A percentile compares a stretch with the other conserved stretches of the same genome.
Conservation (phyloP, 768 basidiomycete species). For the Leccinum sublutescens region DNA sequence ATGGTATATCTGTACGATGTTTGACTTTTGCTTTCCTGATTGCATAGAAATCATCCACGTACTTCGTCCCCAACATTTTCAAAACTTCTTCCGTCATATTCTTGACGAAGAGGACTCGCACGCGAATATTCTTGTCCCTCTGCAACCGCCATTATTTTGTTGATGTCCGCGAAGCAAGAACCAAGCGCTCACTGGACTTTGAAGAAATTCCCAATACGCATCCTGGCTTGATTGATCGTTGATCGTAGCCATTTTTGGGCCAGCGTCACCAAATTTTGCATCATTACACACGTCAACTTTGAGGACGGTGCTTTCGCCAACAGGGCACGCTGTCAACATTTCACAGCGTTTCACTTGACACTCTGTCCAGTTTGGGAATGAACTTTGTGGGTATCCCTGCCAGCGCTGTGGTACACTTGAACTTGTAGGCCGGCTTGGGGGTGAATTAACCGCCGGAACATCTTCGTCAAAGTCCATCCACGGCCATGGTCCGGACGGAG, state of each 20-base stretch:
- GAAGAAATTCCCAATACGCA: constrained; percentile 36
- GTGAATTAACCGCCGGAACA: constrained; percentile 1
- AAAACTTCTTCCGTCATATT: constrained; percentile 49
- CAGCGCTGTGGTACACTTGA: constrained; percentile 8
- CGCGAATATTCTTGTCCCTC: constrained; percentile 37
- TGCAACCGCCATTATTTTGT: constrained; percentile 3
- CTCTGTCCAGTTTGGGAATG: constrained; percentile 34
- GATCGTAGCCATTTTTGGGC: neutral
- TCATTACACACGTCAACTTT: constrained; percentile 23
- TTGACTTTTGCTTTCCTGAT: neutral
- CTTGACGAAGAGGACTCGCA: constrained; percentile 51
- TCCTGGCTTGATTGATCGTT: constrained; percentile 14
- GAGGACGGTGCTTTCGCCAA: constrained; percentile 16
- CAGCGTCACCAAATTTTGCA: constrained; percentile 9
- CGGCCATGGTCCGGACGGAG: constrained; percentile 43
- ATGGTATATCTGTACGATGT: constrained; percentile 41
- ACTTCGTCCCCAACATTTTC: constrained; percentile 59
- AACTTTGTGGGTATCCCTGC: constrained; percentile 30
- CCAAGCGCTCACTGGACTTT: constrained; percentile 33
- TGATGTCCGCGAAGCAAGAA: neutral
- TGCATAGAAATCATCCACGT: constrained; percentile 5
- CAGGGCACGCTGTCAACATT: constrained; percentile 27
- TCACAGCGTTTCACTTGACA: constrained; percentile 30
- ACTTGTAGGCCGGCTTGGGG: neutral
- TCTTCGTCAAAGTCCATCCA: constrained; percentile 40